phyloP scores from a whole-genome alignment of 768 basidiomycete genomes.

The Pleurotus djamor region DNA sequence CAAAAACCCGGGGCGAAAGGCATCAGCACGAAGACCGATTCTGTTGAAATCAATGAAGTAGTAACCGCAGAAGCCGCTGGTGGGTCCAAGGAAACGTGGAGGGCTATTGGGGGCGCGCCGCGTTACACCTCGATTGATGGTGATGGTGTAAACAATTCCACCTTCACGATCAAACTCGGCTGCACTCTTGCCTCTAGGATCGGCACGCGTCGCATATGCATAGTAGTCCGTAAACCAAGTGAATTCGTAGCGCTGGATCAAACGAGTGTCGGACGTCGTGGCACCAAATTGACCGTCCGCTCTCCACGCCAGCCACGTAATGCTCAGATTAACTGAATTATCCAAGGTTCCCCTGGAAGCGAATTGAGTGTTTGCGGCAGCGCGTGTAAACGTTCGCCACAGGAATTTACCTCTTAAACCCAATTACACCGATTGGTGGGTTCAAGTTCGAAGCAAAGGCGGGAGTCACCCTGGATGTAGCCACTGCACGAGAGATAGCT shows the following conservation, averaged over 20 bases:
- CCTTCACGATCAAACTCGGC: neutral
- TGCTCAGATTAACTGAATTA: neutral
- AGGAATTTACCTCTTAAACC: neutral
- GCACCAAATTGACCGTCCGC: neutral
- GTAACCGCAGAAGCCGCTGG: neutral
- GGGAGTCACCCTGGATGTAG: neutral
- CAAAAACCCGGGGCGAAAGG: neutral
- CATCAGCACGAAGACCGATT: neutral
- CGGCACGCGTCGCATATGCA: neutral
- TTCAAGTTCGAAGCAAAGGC: neutral
- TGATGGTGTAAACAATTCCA: neutral
- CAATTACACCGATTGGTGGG: neutral
- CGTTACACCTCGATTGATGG: neutral
- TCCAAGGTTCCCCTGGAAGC: neutral
- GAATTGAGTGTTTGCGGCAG: neutral
- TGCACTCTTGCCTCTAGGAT: neutral
- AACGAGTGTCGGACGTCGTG: neutral
- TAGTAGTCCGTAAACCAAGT: neutral
- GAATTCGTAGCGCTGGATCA: neutral
- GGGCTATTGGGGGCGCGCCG: neutral
- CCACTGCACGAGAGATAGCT: neutral
- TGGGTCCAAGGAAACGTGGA: neutral
- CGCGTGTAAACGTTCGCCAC: neutral
- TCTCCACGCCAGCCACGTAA: neutral
- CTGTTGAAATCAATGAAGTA: neutral